A percentile compares a stretch with the other conserved stretches of the same genome.
Evolutionary conservation across 148 eudicot species (phyloP).

Genomic region (Polygonum aviculare): DNA sequence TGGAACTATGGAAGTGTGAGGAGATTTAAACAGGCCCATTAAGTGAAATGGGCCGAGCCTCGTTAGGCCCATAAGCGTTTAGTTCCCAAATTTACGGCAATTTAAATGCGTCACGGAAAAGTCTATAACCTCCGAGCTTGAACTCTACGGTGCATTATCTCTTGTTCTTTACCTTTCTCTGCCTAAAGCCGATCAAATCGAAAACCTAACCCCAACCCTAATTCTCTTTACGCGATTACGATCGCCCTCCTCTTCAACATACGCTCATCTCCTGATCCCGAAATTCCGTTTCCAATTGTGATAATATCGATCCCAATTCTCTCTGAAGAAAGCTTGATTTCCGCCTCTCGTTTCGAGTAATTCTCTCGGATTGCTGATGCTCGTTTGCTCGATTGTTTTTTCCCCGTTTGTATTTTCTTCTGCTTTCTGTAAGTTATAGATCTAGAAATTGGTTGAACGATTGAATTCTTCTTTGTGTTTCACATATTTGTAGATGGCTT

Average conservation of each 20-base stretch:
- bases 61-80: not conserved
- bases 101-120: not conserved
- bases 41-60: not conserved
- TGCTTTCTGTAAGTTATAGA: not conserved
- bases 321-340: not conserved
- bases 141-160: not conserved
- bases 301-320: constrained; percentile 1
- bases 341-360: not conserved
- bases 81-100: not conserved
- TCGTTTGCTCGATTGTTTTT: not conserved
- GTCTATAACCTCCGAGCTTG: not conserved
- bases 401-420: not conserved
- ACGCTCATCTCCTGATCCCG: not conserved
- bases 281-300: not conserved
- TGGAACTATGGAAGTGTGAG: no score
- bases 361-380: not conserved
- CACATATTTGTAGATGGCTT: not conserved
- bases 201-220: constrained; percentile 10
- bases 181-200: constrained; percentile 1
- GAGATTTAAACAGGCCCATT: not conserved
- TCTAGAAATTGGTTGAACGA: not conserved
- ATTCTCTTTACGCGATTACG: not conserved
- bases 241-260: not conserved
- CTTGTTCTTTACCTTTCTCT: constrained; percentile 1
- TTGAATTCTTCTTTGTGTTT: not conserved